Conservation (phyloP, 1,139 yeast species). For the Candida dubliniensis region DNA sequence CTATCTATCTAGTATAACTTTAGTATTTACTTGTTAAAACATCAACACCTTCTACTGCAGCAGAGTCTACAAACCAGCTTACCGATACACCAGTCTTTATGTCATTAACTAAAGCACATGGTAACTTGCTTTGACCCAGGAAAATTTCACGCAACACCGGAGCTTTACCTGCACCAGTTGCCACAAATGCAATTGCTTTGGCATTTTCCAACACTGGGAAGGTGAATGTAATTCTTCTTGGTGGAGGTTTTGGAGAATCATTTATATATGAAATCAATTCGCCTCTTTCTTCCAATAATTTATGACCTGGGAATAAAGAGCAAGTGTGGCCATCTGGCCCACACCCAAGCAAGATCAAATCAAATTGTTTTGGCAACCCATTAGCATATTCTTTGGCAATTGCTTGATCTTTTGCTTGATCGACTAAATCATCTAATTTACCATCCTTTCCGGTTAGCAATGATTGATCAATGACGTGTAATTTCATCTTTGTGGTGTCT, state of each 20-base stretch:
- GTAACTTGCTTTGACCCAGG: conserved; percentile 54
- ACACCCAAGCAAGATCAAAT: conserved; percentile 66
- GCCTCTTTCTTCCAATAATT: conserved; percentile 41
- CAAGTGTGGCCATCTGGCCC: conserved; percentile 86
- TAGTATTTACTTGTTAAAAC: conserved; percentile 49
- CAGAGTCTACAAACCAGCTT: conserved; percentile 78
- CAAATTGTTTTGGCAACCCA: conserved; percentile 49
- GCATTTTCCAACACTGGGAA: conserved; percentile 62
- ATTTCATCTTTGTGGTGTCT: conserved; percentile 36
- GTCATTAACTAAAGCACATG: conserved; percentile 71
- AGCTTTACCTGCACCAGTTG: conserved; percentile 88
- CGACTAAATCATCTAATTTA: conserved; percentile 31
- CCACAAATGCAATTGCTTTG: conserved; percentile 71
- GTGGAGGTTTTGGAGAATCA: conserved; percentile 79
- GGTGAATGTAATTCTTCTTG: conserved; percentile 72
- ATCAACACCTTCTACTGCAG: conserved; percentile 67
- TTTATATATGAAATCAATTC: conserved; percentile 43
- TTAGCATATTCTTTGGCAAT: conserved; percentile 48
- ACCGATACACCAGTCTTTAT: conserved; percentile 48
- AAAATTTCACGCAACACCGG: conserved; percentile 69
- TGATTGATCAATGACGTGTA: conserved; percentile 51
- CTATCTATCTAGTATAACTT: conserved; percentile 1
- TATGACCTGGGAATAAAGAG: conserved; percentile 66
- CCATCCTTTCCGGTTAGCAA: conserved; percentile 50
- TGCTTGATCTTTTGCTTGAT: conserved; percentile 37